Evolutionary conservation across 2,329 filamentous ascomycete genomes (phyloP).

Genomic region (Diplodia scrobiculata): DNA sequence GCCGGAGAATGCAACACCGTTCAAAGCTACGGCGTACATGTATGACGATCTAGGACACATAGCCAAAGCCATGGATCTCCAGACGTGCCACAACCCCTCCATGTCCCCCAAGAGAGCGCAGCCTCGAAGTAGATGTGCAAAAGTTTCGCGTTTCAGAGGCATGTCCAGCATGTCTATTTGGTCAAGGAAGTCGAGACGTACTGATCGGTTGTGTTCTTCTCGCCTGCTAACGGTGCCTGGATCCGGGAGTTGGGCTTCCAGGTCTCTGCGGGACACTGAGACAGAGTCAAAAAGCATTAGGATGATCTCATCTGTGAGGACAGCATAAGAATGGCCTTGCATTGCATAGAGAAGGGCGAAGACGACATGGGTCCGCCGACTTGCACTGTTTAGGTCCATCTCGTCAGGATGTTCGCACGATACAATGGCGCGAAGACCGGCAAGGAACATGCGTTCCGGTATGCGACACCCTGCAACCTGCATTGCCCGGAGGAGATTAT

Average conservation of each 20-base stretch:
- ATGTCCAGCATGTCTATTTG: conserved; percentile 29
- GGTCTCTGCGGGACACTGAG: conserved; percentile 2
- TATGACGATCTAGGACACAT: conserved; percentile 52
- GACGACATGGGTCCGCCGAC: not conserved
- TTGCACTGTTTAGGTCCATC: not conserved
- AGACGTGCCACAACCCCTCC: conserved; percentile 63
- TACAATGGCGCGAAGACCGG: conserved; percentile 4
- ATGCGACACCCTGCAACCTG: conserved; percentile 18
- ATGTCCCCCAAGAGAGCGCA: conserved; percentile 56
- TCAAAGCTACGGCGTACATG: conserved; percentile 61
- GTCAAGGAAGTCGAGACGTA: conserved; percentile 29
- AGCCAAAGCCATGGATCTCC: conserved; percentile 59
- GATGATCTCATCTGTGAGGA: conserved; percentile 54
- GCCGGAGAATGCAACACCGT: conserved; percentile 50
- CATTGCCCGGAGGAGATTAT: conserved; percentile 14
- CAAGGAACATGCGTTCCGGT: conserved; percentile 14
- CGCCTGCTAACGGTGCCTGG: conserved; percentile 14
- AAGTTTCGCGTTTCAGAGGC: conserved; percentile 39
- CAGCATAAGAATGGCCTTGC: conserved; percentile 40
- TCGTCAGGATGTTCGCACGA: conserved; percentile 10
- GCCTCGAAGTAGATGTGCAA: conserved; percentile 39
- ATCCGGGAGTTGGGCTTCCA: conserved; percentile 4
- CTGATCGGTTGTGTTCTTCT: not conserved
- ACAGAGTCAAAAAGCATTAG: conserved; percentile 44
- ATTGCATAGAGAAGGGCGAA: conserved; percentile 42